phyloP scores from a whole-genome alignment of 352 stramenopile species.

The Phytopythium ostracodes region DNA sequence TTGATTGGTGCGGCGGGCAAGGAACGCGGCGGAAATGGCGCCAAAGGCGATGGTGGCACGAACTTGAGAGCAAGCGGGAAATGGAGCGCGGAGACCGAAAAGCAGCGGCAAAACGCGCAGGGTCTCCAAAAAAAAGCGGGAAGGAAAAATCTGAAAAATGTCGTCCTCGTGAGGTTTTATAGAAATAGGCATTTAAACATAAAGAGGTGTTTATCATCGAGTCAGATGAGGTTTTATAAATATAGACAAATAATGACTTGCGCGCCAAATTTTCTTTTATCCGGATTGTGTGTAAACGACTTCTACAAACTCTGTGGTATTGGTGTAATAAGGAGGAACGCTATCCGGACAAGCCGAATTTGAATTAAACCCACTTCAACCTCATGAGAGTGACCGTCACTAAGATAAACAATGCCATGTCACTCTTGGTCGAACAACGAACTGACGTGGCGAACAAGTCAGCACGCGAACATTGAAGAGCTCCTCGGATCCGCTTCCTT shows the following conservation, averaged over 20 bases:
- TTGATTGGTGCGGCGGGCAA: not conserved
- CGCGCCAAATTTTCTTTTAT: not conserved
- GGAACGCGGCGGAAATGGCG: conserved; percentile 3
- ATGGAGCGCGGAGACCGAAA: not conserved
- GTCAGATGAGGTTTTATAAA: too few species aligned
- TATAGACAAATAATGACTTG: too few species aligned
- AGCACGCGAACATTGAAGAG: too few species aligned
- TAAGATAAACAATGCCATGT: not conserved
- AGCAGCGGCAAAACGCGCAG: not conserved
- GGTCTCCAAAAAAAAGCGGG: too few species aligned
- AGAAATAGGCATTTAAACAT: too few species aligned
- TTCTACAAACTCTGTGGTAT: not conserved
- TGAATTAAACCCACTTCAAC: not conserved
- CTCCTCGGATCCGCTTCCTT: not conserved
- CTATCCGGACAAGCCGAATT: too few species aligned
- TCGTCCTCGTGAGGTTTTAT: too few species aligned
- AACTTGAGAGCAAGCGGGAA: conserved; percentile 7
- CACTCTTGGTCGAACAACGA: not conserved
- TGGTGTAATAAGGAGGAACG: too few species aligned
- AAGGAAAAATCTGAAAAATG: too few species aligned
- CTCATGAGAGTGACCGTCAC: not conserved
- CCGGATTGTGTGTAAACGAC: not conserved
- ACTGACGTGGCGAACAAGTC: not conserved
- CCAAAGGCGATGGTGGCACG: not conserved
- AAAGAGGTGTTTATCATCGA: too few species aligned